A percentile compares a stretch with the other conserved stretches of the same genome.
Evolutionary conservation across 306 rosid species (phyloP).

Genomic region (Vigna hirtella): DNA sequence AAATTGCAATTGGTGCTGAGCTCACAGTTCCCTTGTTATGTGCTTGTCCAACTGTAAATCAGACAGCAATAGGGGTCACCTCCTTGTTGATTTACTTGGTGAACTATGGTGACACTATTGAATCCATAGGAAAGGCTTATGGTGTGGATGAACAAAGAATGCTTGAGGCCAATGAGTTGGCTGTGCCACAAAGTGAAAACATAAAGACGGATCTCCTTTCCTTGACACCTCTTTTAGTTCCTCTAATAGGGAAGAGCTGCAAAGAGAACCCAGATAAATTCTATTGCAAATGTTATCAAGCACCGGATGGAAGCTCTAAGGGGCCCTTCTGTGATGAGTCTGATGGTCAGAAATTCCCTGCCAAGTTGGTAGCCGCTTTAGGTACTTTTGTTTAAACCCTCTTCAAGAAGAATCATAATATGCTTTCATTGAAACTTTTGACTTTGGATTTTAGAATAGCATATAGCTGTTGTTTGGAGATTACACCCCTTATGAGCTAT

Average conservation of each 20-base stretch:
- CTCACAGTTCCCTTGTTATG: slow-evolving; percentile 56
- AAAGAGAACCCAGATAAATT: slow-evolving; percentile 46
- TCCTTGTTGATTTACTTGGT: slow-evolving; percentile 51
- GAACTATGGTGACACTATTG: slow-evolving; percentile 36
- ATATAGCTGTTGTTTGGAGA: background rate
- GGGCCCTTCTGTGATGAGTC: slow-evolving; percentile 31
- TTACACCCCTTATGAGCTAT: no score
- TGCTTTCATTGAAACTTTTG: slow-evolving; percentile 28
- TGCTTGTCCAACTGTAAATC: slow-evolving; percentile 59
- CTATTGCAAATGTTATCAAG: slow-evolving; percentile 52
- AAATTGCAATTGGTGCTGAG: slow-evolving; percentile 45
- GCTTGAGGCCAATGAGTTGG: slow-evolving; percentile 52
- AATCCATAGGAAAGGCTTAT: slow-evolving; percentile 51
- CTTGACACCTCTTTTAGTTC: slow-evolving; percentile 55
- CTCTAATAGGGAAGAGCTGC: slow-evolving; percentile 52
- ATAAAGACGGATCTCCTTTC: slow-evolving; percentile 23
- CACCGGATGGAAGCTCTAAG: slow-evolving; percentile 30
- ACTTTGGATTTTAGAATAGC: background rate
- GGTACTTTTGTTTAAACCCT: slow-evolving; percentile 42
- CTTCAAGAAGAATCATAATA: slow-evolving; percentile 19
- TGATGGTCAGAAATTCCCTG: slow-evolving; percentile 35
- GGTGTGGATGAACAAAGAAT: slow-evolving; percentile 50
- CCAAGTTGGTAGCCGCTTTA: slow-evolving; percentile 44
- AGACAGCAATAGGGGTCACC: slow-evolving; percentile 47
- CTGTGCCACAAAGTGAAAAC: slow-evolving; percentile 2